A percentile compares a stretch with the other conserved stretches of the same genome.
phyloP scores from a whole-genome alignment of 495 filamentous ascomycete genomes.

The Neurospora sp. region DNA sequence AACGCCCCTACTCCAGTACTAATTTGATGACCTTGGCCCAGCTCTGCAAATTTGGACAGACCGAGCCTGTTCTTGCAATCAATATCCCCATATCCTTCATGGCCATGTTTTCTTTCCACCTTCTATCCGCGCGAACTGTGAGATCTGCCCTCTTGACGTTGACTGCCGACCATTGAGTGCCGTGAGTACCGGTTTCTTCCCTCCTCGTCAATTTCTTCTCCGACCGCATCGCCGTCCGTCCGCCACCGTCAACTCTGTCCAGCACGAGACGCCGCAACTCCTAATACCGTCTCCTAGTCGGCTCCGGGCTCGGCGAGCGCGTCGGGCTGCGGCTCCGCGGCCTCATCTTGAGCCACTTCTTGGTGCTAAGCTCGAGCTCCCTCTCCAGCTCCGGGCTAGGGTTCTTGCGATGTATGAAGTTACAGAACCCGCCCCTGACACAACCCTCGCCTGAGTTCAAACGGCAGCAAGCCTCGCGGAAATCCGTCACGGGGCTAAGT shows the following conservation, averaged over 20 bases:
- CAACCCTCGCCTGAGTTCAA: constrained; percentile 93
- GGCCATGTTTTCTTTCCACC: neutral
- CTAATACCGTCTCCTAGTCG: constrained; percentile 58
- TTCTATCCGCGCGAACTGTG: neutral
- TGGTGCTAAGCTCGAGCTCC: constrained; percentile 76
- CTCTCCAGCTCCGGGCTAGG: constrained; percentile 77
- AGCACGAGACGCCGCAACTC: neutral
- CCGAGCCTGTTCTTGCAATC: neutral
- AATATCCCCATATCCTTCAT: neutral
- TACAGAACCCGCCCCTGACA: constrained; percentile 94
- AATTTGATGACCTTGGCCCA: neutral
- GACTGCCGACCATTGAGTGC: neutral
- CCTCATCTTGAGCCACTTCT: constrained; percentile 91
- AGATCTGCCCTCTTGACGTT: neutral
- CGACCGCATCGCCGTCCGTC: neutral
- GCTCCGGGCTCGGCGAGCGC: constrained; percentile 67
- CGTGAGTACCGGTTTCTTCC: too few relatives aligned
- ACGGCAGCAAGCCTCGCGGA: constrained; percentile 93
- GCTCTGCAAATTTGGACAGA: neutral
- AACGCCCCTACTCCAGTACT: neutral
- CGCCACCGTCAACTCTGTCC: neutral
- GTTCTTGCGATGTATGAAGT: constrained; percentile 98
- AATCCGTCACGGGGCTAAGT: constrained; percentile 91
- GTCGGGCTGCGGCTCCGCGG: constrained; percentile 74
- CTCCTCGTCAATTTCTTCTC: too few relatives aligned